Evolutionary conservation across 306 rosid genomes (phyloP).

Genomic region (Gleditsia sinensis): DNA sequence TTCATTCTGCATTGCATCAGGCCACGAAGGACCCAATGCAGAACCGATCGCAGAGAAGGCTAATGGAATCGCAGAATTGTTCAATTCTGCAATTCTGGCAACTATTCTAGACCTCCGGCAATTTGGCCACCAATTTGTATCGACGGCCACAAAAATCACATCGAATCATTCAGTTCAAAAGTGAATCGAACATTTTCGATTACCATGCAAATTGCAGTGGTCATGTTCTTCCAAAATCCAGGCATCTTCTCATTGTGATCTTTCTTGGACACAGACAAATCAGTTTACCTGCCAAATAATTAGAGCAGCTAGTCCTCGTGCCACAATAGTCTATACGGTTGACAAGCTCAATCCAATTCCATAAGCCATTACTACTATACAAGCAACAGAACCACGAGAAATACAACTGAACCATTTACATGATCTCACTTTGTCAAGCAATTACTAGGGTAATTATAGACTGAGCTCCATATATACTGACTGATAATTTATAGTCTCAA

Average conservation of each 20-base stretch:
- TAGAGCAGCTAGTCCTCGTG: background rate
- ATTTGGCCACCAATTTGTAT: too few relatives aligned
- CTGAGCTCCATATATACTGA: too few relatives aligned
- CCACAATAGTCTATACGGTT: background rate
- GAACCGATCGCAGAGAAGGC: too few relatives aligned
- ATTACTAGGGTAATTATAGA: background rate
- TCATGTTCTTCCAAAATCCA: constrained; percentile 3
- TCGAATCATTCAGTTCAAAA: too few relatives aligned
- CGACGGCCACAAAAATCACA: too few relatives aligned
- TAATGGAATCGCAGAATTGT: too few relatives aligned
- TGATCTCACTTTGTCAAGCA: background rate
- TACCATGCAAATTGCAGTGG: background rate
- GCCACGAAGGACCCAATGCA: too few relatives aligned
- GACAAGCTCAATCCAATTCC: background rate
- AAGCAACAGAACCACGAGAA: background rate
- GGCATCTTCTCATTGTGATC: background rate
- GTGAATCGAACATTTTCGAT: too few relatives aligned
- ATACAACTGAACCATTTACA: constrained; percentile 12
- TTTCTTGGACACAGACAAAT: constrained; percentile 7
- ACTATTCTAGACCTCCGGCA: too few relatives aligned
- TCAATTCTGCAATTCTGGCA: too few relatives aligned
- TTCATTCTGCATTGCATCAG: too few relatives aligned
- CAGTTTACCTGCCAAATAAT: constrained; percentile 1
- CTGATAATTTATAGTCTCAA: background rate
- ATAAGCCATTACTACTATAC: background rate